These are phyloP conservation scores for cucumber (Cucumis sativus) DNA, from an alignment of 306 rosid species.

Conservation along the genomic window DNA sequence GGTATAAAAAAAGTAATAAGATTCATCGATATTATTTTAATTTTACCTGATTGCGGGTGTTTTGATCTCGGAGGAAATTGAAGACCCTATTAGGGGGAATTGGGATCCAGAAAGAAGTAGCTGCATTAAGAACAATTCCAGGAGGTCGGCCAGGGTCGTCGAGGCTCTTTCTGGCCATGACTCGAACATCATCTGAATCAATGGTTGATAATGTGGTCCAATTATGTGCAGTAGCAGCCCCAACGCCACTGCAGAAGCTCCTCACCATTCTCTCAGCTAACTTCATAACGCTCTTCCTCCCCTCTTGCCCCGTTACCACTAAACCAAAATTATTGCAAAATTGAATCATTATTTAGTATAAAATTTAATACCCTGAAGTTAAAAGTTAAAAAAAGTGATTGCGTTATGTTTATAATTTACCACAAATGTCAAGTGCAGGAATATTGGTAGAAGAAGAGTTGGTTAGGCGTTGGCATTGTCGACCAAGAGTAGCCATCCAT, in stretches of 20 bases:
- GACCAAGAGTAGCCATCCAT: constrained; percentile 44
- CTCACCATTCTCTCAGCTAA: constrained; percentile 43
- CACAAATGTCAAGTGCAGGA: constrained; percentile 44
- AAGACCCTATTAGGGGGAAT: constrained; percentile 35
- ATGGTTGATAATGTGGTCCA: constrained; percentile 78
- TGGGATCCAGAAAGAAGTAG: constrained; percentile 91
- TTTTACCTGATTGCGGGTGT: not conserved
- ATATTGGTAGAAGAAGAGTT: constrained; percentile 62
- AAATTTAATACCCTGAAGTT: not conserved
- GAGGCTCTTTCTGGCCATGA: constrained; percentile 76
- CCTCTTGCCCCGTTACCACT: constrained; percentile 83
- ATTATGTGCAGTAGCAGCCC: constrained; percentile 74
- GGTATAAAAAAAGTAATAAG: too few relatives aligned
- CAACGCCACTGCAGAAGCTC: constrained; percentile 82
- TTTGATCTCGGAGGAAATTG: constrained; percentile 4
- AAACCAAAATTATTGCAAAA: not conserved
- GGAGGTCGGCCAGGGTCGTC: constrained; percentile 93
- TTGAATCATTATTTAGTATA: not conserved
- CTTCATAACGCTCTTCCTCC: constrained; percentile 60
- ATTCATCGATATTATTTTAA: not conserved
- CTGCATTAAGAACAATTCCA: constrained; percentile 77
- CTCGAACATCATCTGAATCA: constrained; percentile 82
- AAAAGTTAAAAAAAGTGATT: too few relatives aligned
- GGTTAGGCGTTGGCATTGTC: constrained; percentile 56
- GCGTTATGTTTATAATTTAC: not conserved